Base-by-base conservation (phyloP, 1,139 yeast genomes). In the Magnusiomyces paraingens region DNA sequence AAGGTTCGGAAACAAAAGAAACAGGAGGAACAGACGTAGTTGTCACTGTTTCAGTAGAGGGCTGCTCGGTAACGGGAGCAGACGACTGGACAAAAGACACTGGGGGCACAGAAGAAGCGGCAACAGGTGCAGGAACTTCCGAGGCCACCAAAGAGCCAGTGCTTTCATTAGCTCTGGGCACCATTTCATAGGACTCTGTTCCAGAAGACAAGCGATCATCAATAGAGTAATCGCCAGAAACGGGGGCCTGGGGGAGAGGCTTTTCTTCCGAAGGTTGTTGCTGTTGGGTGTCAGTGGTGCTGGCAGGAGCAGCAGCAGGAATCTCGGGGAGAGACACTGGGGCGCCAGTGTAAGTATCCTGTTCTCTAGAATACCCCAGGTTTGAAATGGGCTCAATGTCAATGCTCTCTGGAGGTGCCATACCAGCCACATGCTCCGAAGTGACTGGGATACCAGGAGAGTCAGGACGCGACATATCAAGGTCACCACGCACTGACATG, bases 401-500 rank as follows among this genome's bases (percentile, higher is more conserved):
- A 45, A 62, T 43, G 17, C 59, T 63, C 42, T 61, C 66, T 1
- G 66, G 64, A 14, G 68, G 67, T 1, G 61, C 66, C 39, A 65
- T 61, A 5, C 68, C 69, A 10, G 68, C 64, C 4, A 64, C 67
- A 35, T 68, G 70, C 45, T 66, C 69, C 4, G 67, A 59, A 1
- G 66, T 61, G 6, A 61, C 55, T 17, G 55, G 50, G 8, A 41
- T 18, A 20, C 21, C 12, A 12, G 83, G 77, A 1, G 86, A 80
- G 36, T 79, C 84, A 39, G 83, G 79, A 52, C 80, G 81, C 52
- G 86, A 81, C 6, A 78, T 74, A 56, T 83, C 87, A 48, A 80
- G 80, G 62, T 86, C 95, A 58, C 86, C 93, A 56, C 95, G 81
- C 10, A 86, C 95, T 22, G 96, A 87, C 68, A 83, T 80, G 0